Evolutionary conservation across 2,329 filamentous ascomycete species (phyloP), one percentile per base, ranked within the genome.

Genomic region (Aspergillus novoparasiticus): DNA sequence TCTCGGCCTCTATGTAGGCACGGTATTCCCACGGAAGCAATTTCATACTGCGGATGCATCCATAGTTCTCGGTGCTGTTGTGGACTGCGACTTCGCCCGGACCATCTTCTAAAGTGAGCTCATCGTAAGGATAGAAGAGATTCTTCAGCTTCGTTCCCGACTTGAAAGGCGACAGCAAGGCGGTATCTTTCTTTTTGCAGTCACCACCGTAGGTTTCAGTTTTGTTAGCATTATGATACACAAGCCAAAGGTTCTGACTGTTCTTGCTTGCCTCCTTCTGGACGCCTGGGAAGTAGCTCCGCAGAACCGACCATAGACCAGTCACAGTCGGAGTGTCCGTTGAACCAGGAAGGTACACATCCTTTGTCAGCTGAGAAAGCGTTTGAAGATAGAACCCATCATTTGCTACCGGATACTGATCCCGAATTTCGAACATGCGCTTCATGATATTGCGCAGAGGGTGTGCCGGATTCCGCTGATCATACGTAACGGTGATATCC

Each of bases 381-480:
- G 85, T 79, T 62, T 83, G 76, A 39, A 89, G 69, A 57, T 79
- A 80, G 67, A 81, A 87, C 0, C 87, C 87, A 68, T 89, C 86
- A 54, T 87, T 87, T 21, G 89, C 77, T 0, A 84, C 83, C 0
- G 86, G 83, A 58, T 82, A 89, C 34, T 84, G 75, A n/a, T 82
- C 72, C 61, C 87, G 82, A 73, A 89, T 80, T 66, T 88, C 81
- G 66, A 85, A 88, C 83, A 89, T 87, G 50, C 83, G 79, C 72
- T 87, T 88, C 65, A 89, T 79, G 53, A 87, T 83, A 66, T 87
- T 88, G 46, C 86, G 82, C 34, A 89, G 76, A 2, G 87, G 86
- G 66, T 87, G 83, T 9, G 87, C 84, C 1, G 87, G 85, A 69
- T 90, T 87, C 50, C 87, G 80, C 70, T 90, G 87, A 68, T 90